Evolutionary conservation across 139 green algal genomes (phyloP), one percentile per base, ranked within the genome.

Genomic region (Zygnema circumcarinatum): DNA sequence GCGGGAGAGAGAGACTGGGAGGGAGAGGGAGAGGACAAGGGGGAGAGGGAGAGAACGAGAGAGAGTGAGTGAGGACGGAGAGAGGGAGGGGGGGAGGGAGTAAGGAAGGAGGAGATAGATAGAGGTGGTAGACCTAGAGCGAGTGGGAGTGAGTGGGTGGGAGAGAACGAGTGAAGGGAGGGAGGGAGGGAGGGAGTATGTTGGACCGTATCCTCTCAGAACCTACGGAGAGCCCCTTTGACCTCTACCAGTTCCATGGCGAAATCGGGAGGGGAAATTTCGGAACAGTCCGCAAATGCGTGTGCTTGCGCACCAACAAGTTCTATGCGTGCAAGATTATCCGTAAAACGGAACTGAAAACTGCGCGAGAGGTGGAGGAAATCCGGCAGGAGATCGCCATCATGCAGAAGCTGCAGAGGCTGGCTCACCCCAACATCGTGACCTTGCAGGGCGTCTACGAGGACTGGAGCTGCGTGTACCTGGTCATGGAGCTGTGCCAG

Each of bases 401-500:
- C 21, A 80, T 87, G 81, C 25, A 35, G 36, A 36, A 39, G 11
- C 67, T 87, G 62, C 11, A 3, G 7, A 7, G 7, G 16, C 2
- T 32, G 47, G 35, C 68, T 33, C 62, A 87, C 67, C 40, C 62
- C 68, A 36, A 82, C 32, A 41, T 87, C 41, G 81, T 87, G 35
- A 21, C 47, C 11, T 74, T 87, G 1, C 33, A 42, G 0, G 81
- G 31, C 0, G 81, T 81, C 11, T 87, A 87, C 33, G 81, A 87
- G 62, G 81, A 87, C 81, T 41, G 36, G 40, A 22, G n/a, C 11
- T 32, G n/a, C 1, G 32, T 87, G 22, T 52, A 87, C 31, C 22
- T 87, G 67, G 67, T 87, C 32, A 87, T 87, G 81, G 81, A 87
- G 62, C 81, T 87, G 7, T 87, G 81, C 81, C 16, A 31, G 0